phyloP scores from a whole-genome alignment of 768 basidiomycete genomes.

The Daedaleopsis sinensis region DNA sequence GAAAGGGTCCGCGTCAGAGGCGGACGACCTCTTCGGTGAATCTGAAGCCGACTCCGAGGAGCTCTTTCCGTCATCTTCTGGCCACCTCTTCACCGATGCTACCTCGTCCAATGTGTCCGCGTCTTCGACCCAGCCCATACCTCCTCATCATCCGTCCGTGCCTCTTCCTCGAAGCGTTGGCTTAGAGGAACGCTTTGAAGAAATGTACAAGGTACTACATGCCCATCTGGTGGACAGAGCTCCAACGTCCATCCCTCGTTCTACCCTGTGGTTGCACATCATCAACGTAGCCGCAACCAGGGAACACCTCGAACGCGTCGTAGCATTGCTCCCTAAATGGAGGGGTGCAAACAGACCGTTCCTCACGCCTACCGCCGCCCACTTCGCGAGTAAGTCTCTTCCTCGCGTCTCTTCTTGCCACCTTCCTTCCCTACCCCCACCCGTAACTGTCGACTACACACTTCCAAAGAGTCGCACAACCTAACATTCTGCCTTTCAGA shows the following conservation, averaged over 20 bases:
- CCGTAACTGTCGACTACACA: background rate
- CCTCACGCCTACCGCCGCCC: conserved; percentile 42
- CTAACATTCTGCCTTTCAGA: conserved; percentile 38
- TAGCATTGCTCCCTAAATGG: conserved; percentile 53
- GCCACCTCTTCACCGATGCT: conserved; percentile 13
- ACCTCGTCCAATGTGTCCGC: background rate
- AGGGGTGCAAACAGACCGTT: conserved; percentile 44
- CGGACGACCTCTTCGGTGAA: conserved; percentile 21
- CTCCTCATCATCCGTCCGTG: conserved; percentile 11
- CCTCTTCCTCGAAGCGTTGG: conserved; percentile 8
- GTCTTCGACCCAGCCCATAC: conserved; percentile 2
- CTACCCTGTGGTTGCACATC: conserved; percentile 52
- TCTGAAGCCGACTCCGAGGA: conserved; percentile 16
- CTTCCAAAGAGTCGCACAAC: background rate
- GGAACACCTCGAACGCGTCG: conserved; percentile 51
- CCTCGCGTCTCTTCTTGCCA: background rate
- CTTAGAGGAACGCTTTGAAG: conserved; percentile 34
- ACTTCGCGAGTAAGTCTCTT: conserved; percentile 55
- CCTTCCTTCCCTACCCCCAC: background rate
- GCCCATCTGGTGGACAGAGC: conserved; percentile 42
- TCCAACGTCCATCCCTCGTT: conserved; percentile 29
- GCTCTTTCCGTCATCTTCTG: conserved; percentile 8
- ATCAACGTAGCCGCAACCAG: conserved; percentile 52
- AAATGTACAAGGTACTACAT: conserved; percentile 39
- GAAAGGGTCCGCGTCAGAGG: background rate